phyloP scores from a whole-genome alignment of 495 filamentous ascomycete genomes.

The Rostrohypoxylon terebratum region DNA sequence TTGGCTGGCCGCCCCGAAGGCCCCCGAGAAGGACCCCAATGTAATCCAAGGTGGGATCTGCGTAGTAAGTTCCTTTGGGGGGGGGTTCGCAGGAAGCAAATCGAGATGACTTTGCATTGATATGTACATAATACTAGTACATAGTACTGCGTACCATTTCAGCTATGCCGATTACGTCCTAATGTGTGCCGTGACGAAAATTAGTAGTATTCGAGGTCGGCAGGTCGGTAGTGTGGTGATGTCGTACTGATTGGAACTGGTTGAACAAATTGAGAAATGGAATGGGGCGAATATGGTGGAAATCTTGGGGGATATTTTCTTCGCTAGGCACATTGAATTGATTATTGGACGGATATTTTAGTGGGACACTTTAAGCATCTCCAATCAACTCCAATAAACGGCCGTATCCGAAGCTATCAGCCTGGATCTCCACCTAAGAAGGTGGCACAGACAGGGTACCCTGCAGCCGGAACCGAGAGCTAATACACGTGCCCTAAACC shows the following conservation, averaged over 20 bases:
- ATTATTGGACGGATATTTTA: constrained; percentile 30
- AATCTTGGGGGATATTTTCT: constrained; percentile 20
- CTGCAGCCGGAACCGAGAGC: constrained; percentile 34
- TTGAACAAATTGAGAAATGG: constrained; percentile 18
- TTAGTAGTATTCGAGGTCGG: background rate
- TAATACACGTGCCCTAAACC: constrained; percentile 28
- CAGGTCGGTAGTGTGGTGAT: constrained; percentile 15
- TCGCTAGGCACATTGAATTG: constrained; percentile 14
- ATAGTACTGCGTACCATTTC: background rate
- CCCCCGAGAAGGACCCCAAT: constrained; percentile 22
- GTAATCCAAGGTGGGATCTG: constrained; percentile 8
- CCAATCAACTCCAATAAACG: constrained; percentile 46
- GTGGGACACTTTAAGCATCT: constrained; percentile 25
- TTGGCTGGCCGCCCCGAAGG: constrained; percentile 14
- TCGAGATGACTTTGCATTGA: background rate
- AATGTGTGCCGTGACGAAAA: constrained; percentile 27
- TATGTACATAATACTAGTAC: background rate
- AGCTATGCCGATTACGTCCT: background rate
- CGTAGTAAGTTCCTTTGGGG: constrained; percentile 26
- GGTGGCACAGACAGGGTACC: constrained; percentile 29
- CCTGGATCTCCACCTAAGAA: constrained; percentile 18
- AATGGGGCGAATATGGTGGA: background rate
- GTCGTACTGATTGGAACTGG: too few species aligned
- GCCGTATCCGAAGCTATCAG: constrained; percentile 35
- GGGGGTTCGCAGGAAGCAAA: constrained; percentile 3